Percentiles rank a stretch among this genome's conserved stretches.
phyloP scores from a whole-genome alignment of 2,329 filamentous ascomycete genomes.

The Didymella exigua region DNA sequence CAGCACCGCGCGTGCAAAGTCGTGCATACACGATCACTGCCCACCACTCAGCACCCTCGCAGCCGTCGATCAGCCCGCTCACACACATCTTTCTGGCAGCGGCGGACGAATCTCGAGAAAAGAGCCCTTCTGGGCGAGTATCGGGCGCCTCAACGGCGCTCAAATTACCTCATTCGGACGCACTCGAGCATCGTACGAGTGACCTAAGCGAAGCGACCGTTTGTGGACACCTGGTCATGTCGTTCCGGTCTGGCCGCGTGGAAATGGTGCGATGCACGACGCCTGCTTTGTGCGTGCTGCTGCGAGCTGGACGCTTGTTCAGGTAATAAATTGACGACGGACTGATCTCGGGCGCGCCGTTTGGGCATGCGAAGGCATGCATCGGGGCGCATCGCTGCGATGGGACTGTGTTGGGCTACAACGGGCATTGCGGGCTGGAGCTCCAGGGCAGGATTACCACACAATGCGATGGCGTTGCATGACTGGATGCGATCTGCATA shows the following conservation, averaged over 20 bases:
- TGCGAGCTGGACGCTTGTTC: conserved; percentile 2
- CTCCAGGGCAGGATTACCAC: neutral
- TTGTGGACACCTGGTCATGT: conserved; percentile 7
- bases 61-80: conserved; percentile 6
- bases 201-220: conserved; percentile 11
- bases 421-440: neutral
- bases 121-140: conserved; percentile 9
- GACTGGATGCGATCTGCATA: neutral
- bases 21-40: conserved; percentile 1
- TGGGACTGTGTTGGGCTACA: neutral
- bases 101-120: neutral
- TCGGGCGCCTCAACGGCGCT: neutral
- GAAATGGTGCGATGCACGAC: conserved; percentile 7
- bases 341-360: neutral
- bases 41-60: conserved; percentile 1
- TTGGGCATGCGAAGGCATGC: neutral
- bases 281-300: neutral
- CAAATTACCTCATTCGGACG: neutral
- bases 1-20: conserved; percentile 11
- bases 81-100: neutral
- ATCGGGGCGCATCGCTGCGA: neutral
- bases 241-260: conserved; percentile 10
- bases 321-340: neutral
- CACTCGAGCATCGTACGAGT: neutral
- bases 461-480: neutral